These are phyloP conservation scores for Lanmaoa rubissima DNA, from an alignment of 768 basidiomycete species.

Conservation along the genomic window DNA sequence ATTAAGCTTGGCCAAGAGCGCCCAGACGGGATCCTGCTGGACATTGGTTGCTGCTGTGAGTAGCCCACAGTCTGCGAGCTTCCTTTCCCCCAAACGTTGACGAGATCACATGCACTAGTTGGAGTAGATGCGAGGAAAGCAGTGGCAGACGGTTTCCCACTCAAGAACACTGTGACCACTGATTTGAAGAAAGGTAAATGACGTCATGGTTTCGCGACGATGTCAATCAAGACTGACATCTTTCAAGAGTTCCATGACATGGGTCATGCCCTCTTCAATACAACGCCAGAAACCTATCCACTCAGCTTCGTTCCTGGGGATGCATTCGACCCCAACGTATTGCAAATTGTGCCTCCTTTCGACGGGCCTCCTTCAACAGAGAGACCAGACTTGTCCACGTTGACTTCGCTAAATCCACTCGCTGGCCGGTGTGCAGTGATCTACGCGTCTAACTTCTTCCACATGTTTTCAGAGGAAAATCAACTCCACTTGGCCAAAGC, in stretches of 20 bases:
- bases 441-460: conserved; percentile 49
- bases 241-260: conserved; percentile 52
- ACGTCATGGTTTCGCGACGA: not conserved
- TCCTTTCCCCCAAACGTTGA: not conserved
- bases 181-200: conserved; percentile 39
- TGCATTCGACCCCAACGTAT: conserved; percentile 44
- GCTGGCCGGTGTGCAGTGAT: conserved; percentile 50
- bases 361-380: conserved; percentile 22
- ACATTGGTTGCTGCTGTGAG: conserved; percentile 47
- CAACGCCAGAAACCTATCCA: conserved; percentile 51
- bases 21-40: conserved; percentile 39
- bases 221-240: not conserved
- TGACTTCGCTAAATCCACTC: conserved; percentile 47
- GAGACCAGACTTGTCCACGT: conserved; percentile 28
- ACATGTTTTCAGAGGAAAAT: conserved; percentile 31
- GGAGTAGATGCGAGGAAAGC: conserved; percentile 40
- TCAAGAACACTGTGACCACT: conserved; percentile 36
- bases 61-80: not conserved
- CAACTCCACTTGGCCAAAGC: conserved; percentile 29
- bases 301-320: conserved; percentile 54
- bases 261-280: conserved; percentile 61
- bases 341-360: conserved; percentile 36
- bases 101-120: conserved; percentile 8
- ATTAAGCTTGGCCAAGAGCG: conserved; percentile 39
- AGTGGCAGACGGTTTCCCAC: conserved; percentile 43